Evolutionary conservation across 495 filamentous ascomycete species (phyloP).

Genomic region (Amphirosellinia nigrospora): DNA sequence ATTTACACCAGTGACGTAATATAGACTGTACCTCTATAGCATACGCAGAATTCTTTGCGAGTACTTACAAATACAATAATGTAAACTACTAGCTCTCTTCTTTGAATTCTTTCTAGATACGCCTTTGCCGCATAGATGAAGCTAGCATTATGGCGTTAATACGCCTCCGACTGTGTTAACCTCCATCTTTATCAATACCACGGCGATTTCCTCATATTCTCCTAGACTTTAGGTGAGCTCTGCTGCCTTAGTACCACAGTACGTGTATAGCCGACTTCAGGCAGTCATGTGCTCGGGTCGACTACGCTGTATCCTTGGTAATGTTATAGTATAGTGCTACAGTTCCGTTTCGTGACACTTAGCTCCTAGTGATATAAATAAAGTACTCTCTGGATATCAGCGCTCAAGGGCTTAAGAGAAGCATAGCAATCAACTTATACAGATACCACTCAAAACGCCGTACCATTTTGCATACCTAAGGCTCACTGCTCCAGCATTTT

Average conservation of each 20-base stretch:
- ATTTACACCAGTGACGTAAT: not conserved
- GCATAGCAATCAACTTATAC: not conserved
- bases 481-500: too few species aligned
- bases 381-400: too few species aligned
- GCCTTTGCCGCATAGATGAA: not conserved
- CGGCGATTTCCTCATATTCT: not conserved
- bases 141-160: not conserved
- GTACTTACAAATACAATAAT: not conserved
- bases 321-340: too few species aligned
- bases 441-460: not conserved
- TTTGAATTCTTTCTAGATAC: not conserved
- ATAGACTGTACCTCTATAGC: not conserved
- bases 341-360: too few species aligned
- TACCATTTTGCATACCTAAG: too few species aligned
- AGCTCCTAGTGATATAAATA: too few species aligned
- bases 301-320: too few species aligned
- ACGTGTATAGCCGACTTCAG: not conserved
- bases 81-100: not conserved
- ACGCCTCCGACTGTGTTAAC: not conserved
- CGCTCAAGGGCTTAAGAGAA: not conserved
- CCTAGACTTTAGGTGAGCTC: not conserved
- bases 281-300: too few species aligned
- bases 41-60: not conserved
- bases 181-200: not conserved
- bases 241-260: not conserved